Conservation (phyloP, 768 basidiomycete species). For the Termitomyces bulborhizus region DNA sequence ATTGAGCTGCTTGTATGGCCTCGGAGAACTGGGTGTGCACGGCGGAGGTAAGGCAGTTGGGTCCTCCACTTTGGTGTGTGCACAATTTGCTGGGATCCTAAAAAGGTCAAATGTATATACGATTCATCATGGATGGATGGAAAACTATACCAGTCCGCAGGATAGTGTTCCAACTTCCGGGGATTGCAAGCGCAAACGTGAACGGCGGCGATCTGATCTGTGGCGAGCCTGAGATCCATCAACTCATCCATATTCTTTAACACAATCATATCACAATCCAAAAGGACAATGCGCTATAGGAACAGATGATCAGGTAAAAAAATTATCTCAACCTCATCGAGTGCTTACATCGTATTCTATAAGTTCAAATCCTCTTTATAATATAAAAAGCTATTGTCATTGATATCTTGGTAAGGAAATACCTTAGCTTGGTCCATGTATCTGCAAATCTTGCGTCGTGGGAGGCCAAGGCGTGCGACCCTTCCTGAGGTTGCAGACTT, state of each 20-base stretch:
- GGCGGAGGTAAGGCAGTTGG: slow-evolving; percentile 35
- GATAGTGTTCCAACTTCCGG: slow-evolving; percentile 77
- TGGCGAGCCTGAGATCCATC: slow-evolving; percentile 52
- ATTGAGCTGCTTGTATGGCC: slow-evolving; percentile 82
- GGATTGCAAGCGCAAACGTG: slow-evolving; percentile 97
- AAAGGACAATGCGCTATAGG: slow-evolving; percentile 63
- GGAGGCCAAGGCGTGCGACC: slow-evolving; percentile 32
- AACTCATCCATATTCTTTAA: slow-evolving; percentile 75
- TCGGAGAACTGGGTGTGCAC: slow-evolving; percentile 40
- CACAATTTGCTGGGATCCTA: slow-evolving; percentile 92
- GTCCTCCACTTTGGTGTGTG: slow-evolving; percentile 54
- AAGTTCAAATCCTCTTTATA: slow-evolving; percentile 54
- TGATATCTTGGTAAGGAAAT: slow-evolving; percentile 1
- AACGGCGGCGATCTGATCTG: slow-evolving; percentile 77
- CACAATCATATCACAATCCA: slow-evolving; percentile 89
- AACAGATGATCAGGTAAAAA: not conserved
- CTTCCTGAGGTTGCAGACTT: slow-evolving; percentile 43
- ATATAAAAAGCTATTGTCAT: not conserved
- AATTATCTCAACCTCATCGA: not conserved
- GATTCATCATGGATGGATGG: slow-evolving; percentile 5
- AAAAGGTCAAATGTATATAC: not conserved
- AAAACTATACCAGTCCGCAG: slow-evolving; percentile 68
- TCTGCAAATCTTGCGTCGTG: slow-evolving; percentile 55
- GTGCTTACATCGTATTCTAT: slow-evolving; percentile 57
- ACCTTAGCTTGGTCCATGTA: slow-evolving; percentile 69